Percentiles rank a stretch among this genome's conserved stretches.
phyloP scores from a whole-genome alignment of 345 rosid genomes.

The Salix dunnii region DNA sequence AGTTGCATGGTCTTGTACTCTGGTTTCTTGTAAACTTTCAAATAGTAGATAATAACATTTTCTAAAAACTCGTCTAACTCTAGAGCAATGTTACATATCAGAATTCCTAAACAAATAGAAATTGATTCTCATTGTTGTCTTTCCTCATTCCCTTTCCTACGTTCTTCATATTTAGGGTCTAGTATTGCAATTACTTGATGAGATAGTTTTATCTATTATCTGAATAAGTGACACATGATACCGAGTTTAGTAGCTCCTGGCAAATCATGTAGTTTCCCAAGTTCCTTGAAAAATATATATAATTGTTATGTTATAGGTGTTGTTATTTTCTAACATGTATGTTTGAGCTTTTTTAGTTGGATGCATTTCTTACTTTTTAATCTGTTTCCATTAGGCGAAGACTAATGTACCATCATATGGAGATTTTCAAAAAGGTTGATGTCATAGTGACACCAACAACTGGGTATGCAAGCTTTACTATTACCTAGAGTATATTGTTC shows the following conservation, averaged over 20 bases:
- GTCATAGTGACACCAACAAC: constrained; percentile 85
- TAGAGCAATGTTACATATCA: too few species aligned
- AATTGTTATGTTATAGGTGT: background rate
- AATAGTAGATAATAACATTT: too few species aligned
- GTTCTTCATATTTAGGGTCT: background rate
- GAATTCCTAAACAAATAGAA: too few species aligned
- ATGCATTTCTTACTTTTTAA: constrained; percentile 1
- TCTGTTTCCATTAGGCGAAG: constrained; percentile 53
- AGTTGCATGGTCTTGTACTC: background rate
- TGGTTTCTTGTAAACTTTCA: too few species aligned
- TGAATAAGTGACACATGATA: background rate
- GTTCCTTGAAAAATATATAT: background rate
- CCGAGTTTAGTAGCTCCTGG: background rate
- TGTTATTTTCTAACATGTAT: background rate
- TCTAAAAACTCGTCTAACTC: too few species aligned
- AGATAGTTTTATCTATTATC: background rate
- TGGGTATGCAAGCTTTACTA: constrained; percentile 42
- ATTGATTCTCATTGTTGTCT: too few species aligned
- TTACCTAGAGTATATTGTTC: background rate
- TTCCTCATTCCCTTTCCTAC: too few species aligned
- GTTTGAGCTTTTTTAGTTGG: background rate
- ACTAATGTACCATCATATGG: constrained; percentile 69
- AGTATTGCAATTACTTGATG: background rate
- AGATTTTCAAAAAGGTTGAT: constrained; percentile 78
- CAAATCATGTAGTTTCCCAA: background rate